Conservation (phyloP, 257 asterid species). For the Ligustrum vulgare region DNA sequence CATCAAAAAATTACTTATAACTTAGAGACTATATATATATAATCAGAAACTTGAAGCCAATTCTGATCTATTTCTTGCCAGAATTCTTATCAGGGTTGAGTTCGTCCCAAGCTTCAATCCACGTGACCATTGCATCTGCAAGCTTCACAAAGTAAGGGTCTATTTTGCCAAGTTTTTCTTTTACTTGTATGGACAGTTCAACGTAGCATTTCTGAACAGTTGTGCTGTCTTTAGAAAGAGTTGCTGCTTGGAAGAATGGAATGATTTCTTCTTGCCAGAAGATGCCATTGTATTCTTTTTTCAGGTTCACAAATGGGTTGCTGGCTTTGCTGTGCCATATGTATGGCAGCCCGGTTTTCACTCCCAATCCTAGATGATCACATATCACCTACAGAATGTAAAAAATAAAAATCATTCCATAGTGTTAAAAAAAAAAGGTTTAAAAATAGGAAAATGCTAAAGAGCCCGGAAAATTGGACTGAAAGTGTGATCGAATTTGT, state of each 20-base stretch:
- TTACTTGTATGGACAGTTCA: constrained; percentile 69
- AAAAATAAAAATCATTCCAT: too few species aligned
- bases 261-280: constrained; percentile 97
- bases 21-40: not conserved
- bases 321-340: constrained; percentile 98
- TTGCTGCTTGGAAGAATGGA: constrained; percentile 73
- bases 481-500: too few species aligned
- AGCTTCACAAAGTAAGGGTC: constrained; percentile 75
- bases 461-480: too few species aligned
- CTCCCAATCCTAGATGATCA: constrained; percentile 82
- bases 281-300: constrained; percentile 85
- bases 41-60: not conserved
- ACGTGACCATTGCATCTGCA: constrained; percentile 80
- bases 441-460: too few species aligned
- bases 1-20: not conserved
- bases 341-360: constrained; percentile 86
- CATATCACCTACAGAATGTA: constrained; percentile 58
- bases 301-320: constrained; percentile 83
- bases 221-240: constrained; percentile 67
- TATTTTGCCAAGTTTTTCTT: constrained; percentile 69
- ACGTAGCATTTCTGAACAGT: constrained; percentile 78
- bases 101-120: constrained; percentile 94
- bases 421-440: too few species aligned
- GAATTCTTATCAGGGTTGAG: constrained; percentile 50
- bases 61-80: constrained; percentile 5